Evolutionary conservation across 23 red algal genomes (phyloP).

Genomic region (Cyanidium caldarium): DNA sequence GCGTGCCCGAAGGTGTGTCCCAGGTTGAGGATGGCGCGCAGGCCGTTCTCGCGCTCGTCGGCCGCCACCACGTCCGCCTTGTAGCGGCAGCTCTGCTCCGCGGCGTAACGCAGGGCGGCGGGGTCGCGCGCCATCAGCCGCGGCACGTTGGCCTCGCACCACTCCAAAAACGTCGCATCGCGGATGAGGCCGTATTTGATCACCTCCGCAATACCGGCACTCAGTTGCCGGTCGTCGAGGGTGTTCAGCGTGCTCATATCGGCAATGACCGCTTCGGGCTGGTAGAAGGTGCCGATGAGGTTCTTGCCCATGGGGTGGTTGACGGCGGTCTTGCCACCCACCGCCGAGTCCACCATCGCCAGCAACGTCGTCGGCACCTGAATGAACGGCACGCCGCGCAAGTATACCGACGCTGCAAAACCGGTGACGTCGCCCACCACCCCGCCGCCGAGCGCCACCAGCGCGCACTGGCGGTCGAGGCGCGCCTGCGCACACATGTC

Average conservation of each 20-base stretch:
- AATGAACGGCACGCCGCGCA: not conserved
- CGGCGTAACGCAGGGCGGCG: conserved; percentile 48
- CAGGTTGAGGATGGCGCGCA: conserved; percentile 76
- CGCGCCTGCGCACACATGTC: conserved; percentile 52
- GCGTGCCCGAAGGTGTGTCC: conserved; percentile 97
- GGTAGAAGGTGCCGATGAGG: conserved; percentile 92
- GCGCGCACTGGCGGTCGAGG: conserved; percentile 52
- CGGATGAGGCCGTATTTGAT: conserved; percentile 92
- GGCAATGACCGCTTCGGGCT: conserved; percentile 72
- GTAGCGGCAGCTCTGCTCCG: conserved; percentile 48
- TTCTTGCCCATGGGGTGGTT: conserved; percentile 92
- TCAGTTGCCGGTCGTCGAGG: conserved; percentile 53
- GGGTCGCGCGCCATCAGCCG: conserved; percentile 37
- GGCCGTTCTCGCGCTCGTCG: conserved; percentile 69
- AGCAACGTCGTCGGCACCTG: conserved; percentile 10
- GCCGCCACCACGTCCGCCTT: conserved; percentile 67
- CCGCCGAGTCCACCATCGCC: not conserved
- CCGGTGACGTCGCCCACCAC: not conserved
- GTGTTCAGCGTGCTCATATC: conserved; percentile 47
- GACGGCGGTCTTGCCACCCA: conserved; percentile 15
- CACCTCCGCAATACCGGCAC: conserved; percentile 72
- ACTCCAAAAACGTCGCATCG: conserved; percentile 64
- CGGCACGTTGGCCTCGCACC: conserved; percentile 56
- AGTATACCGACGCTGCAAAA: not conserved
- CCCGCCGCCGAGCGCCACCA: conserved; percentile 59